Evolutionary conservation across 805 yeast genomes (phyloP), one percentile per base, ranked within the genome.

Genomic region (Spathaspora gorwiae): DNA sequence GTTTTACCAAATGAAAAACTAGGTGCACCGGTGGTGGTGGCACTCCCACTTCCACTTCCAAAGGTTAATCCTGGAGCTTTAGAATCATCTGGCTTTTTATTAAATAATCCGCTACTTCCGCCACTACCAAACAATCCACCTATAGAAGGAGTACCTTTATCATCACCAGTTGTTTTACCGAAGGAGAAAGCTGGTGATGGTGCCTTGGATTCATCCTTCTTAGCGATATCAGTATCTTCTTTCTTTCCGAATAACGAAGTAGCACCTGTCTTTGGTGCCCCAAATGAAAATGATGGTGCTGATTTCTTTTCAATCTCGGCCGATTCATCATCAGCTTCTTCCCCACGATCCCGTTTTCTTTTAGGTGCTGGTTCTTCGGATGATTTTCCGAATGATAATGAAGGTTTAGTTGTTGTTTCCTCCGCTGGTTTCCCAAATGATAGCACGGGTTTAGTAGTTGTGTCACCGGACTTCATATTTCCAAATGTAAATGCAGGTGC

Each of bases 1-100:
- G 24, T 39, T n/a, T 41, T 43, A 11, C 47, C 52, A 42, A 53
- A 52, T 2, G 56, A 46, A 31, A 52, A 40, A 11, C 39, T 43
- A n/a, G 50, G 40, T 19, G 24, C 24, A 19, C 24, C 5, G 5
- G 24, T 19, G 5, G 24, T 19, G 24, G 4, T 19, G 24, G 24
- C 24, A 19, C 24, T 19, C 15, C 24, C 37, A 19, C 15, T 27
- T 35, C 24, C 24, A 26, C 15, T 35, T 10, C 29, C 45, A 34
- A 41, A 42, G 15, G 12, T 26, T 13, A 50, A 45, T 29, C 36
- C 37, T 7, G 54, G 49, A 19, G 44, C 35, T n/a, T n/a, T 12
- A 32, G 36, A 15, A 4, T 12, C 36, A 7, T 44, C 38, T 7
- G 33, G 26, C 7, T 27, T 37, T 7, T 32, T 32, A 13, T 40